A percentile compares a stretch with the other conserved stretches of the same genome.
These are phyloP conservation scores for Verticillium longisporum DNA, from an alignment of 2,329 filamentous ascomycete species.

Conservation along the genomic window DNA sequence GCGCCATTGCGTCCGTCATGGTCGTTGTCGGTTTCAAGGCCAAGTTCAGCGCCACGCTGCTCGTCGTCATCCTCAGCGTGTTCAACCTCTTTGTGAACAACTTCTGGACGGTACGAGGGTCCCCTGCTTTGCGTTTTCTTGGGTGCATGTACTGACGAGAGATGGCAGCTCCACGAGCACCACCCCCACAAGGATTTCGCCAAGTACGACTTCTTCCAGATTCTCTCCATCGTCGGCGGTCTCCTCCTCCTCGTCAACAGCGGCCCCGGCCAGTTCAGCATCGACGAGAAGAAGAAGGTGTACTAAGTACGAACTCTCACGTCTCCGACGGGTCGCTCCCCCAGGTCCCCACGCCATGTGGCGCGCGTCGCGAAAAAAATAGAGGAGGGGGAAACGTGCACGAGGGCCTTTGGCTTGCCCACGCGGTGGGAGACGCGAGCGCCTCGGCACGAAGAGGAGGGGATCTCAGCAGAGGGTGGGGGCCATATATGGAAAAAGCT, in stretches of 20 bases:
- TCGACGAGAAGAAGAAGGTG: conserved; percentile 99
- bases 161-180: conserved; percentile 76
- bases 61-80: conserved; percentile 90
- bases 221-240: conserved; percentile 94
- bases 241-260: conserved; percentile 97
- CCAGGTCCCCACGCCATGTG: no score
- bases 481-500: conserved; percentile 7
- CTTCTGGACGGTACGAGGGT: conserved; percentile 88
- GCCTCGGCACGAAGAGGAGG: not conserved
- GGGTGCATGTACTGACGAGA: not conserved
- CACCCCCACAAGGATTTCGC: conserved; percentile 99
- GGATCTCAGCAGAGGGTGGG: no score
- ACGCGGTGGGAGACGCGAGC: not conserved
- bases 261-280: conserved; percentile 93
- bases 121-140: not conserved
- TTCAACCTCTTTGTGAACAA: conserved; percentile 99
- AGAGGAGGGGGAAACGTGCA: not conserved
- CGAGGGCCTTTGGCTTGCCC: not conserved
- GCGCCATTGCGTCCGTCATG: conserved; percentile 92
- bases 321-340: not conserved
- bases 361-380: not conserved
- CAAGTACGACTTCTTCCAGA: conserved; percentile 99
- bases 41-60: conserved; percentile 93
- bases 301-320: conserved; percentile 52
- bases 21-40: conserved; percentile 99